Evolutionary conservation across 768 basidiomycete species (phyloP), one percentile per base, ranked within the genome.

Genomic region (Rhizopogon roseolus): DNA sequence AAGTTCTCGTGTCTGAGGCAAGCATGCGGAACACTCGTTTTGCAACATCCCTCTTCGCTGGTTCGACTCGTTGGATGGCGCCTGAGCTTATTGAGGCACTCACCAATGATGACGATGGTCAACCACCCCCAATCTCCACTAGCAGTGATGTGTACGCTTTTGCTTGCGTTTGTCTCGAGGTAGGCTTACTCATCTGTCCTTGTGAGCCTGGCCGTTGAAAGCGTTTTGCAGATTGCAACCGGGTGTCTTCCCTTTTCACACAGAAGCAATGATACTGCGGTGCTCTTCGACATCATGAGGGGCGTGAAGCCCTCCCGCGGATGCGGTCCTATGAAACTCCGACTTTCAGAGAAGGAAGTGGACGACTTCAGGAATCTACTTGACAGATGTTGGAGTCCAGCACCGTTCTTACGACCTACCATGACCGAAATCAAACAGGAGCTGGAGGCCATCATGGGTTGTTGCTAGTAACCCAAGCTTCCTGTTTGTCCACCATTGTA

Each of bases 91-190:
- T 84, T 13, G 60, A 74, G 34, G 74, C 77, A 0, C 74, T 80
- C 37, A 74, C 79, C 5, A 74, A 80, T 41, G 81, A 83, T 51
- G 69, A 74, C 42, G 67, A 71, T 28, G 73, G 66, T 0, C 50
- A 56, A 0, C 59, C 68, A 4, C 78, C 78, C 10, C 71, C 73
- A 0, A 76, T 82, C 52, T 78, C 81, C 14, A 78, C 73, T 1
- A 69, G 64, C 39, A 82, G 77, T 44, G 83, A 85, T 57, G 79
- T 84, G n/a, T 85, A 80, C 53, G 78, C 81, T 2, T 84, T 81
- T 62, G 81, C 72, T 1, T 81, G 77, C 17, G 76, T 84, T 41
- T 82, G 82, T 64, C 71, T 84, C 40, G 81, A 84, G 73, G 81
- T 82, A 43, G 34, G 66, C 41, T 40, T 14, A n/a, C n/a, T 17